These are phyloP conservation scores for Colletotrichum sp. DNA, from an alignment of 2,329 filamentous ascomycete genomes.

Conservation along the genomic window DNA sequence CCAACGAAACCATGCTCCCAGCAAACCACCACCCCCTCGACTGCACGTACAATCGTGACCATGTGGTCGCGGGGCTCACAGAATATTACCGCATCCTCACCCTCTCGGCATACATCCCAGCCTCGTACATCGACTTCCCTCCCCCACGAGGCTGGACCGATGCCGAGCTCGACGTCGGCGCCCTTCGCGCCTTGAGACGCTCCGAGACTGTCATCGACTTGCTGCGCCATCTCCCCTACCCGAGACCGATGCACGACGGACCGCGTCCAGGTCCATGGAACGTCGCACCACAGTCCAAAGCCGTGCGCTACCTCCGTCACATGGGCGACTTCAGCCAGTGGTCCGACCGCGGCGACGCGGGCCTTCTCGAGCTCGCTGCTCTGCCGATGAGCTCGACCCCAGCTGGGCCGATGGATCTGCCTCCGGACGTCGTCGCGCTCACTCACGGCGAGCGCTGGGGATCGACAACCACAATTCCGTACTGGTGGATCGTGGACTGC, in stretches of 20 bases:
- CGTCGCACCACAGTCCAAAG: slow-evolving; percentile 3
- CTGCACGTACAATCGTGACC: slow-evolving; percentile 11
- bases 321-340: slow-evolving; percentile 5
- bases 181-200: slow-evolving; percentile 9
- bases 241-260: slow-evolving; percentile 15
- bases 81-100: slow-evolving; percentile 7
- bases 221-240: slow-evolving; percentile 17
- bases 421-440: slow-evolving; percentile 1
- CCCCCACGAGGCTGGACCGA: slow-evolving; percentile 14
- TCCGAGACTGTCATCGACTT: slow-evolving; percentile 15
- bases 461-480: background rate
- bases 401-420: slow-evolving; percentile 11
- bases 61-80: slow-evolving; percentile 10
- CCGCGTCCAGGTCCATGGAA: slow-evolving; percentile 17
- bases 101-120: slow-evolving; percentile 2
- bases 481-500: slow-evolving; percentile 19
- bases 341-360: slow-evolving; percentile 15
- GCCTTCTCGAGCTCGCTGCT: slow-evolving; percentile 7
- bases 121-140: slow-evolving; percentile 6
- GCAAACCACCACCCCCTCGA: slow-evolving; percentile 1
- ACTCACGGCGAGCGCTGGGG: background rate
- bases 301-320: slow-evolving; percentile 17
- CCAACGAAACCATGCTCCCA: background rate
- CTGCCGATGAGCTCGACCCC: background rate
- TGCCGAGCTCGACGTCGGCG: slow-evolving; percentile 11